Base-by-base conservation (phyloP, 2,329 filamentous ascomycete genomes). In the Paradendryphiella salina region DNA sequence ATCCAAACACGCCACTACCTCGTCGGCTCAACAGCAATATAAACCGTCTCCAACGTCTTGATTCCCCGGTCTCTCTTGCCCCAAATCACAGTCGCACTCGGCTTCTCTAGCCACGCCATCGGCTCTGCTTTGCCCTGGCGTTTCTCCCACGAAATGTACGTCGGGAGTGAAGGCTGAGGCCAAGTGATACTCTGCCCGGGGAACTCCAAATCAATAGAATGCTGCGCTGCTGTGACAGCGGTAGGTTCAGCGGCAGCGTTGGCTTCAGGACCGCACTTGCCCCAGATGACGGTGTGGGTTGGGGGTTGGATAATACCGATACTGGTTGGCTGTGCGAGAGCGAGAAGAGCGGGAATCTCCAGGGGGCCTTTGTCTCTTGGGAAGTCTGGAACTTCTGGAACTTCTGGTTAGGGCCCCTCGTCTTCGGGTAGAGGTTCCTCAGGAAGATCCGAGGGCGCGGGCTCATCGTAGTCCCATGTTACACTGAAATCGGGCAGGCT, bases 401-500 rank as follows among this genome's bases (percentile, higher is more conserved):
- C 44, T 17, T 56, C 50, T 21, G 52, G 50, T 2, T 46, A 38
- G 20, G 57, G 52, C 11, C 42, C 46, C 6, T 26, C 23, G 15
- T 49, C 37, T 10, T 43, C 33, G 0, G 28, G 23, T 5, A 26
- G 26, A 21, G 38, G 23, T 26, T 26, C 23, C 8, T 26, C 23
- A 9, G 23, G 31, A 9, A 20, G 14, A 21, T 20, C 18, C 2
- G 44, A 48, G 2, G 44, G 26, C 26, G 32, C 44, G 14, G 32
- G 37, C 7, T 23, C 26, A 13, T 26, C 33, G 8, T 41, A 41
- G 14, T 21, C 49, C 55, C 55, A 58, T 18, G 33, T 50, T 32
- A 60, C 28, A 13, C 46, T 56, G 40, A 33, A 52, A 8, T 43
- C 23, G 8, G 60, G 56, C 4, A 46, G 49, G 9, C 53, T 53